Evolutionary conservation across 2,329 filamentous ascomycete genomes (phyloP).

Genomic region (Byssothecium circinans): DNA sequence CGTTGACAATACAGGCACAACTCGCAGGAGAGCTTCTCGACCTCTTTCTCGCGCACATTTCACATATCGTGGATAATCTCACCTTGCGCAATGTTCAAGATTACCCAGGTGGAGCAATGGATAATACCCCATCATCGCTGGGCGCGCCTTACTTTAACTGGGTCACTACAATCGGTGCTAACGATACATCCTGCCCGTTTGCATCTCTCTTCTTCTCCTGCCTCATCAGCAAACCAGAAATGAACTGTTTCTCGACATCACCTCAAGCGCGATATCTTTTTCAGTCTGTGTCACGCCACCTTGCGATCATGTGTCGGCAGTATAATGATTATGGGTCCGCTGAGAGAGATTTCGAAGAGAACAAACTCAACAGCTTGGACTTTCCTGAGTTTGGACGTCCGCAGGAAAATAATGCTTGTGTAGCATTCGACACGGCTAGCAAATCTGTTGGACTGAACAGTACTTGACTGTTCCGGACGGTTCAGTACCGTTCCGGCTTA

Average conservation of each 20-base stretch:
- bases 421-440: not conserved
- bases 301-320: constrained; percentile 27
- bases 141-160: constrained; percentile 13
- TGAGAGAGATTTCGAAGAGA: constrained; percentile 29
- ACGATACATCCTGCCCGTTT: constrained; percentile 24
- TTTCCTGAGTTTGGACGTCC: no score
- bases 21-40: no score
- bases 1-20: no score
- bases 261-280: constrained; percentile 16
- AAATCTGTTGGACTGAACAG: not conserved
- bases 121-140: not conserved
- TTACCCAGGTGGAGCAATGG: no score
- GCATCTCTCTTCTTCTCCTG: constrained; percentile 23
- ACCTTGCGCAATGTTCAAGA: no score
- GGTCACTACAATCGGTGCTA: constrained; percentile 17
- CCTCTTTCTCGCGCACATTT: no score
- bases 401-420: no score
- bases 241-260: constrained; percentile 8
- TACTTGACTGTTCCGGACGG: no score
- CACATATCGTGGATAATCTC: no score
- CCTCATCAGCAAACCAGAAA: constrained; percentile 10
- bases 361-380: constrained; percentile 16
- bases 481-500: no score
- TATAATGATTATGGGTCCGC: constrained; percentile 33
- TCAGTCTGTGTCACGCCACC: constrained; percentile 16